Evolutionary conservation across 768 basidiomycete genomes (phyloP), one percentile per base, ranked within the genome.

Genomic region (Naganishia onofrii): DNA sequence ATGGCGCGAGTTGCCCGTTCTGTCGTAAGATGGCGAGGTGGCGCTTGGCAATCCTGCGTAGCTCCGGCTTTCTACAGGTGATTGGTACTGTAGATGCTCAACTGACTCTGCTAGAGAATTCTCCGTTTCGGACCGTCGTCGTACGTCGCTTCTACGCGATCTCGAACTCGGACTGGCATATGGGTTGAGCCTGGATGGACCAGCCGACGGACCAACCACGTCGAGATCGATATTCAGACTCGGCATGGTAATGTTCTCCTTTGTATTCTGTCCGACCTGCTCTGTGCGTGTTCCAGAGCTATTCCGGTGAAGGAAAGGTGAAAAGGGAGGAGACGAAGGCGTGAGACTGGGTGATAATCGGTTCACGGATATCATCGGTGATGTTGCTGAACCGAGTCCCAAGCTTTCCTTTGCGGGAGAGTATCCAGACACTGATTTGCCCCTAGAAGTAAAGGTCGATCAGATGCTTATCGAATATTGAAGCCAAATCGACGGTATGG

Each of bases 161-260:
- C 55, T 56, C 17, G 55, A 17, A 19, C 9, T 32, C 8, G 55
- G 28, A 56, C n/a, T 56, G 29, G 28, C 3, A 32, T 56, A 56
- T 7, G 55, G 7, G n/a, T 23, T 36, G 1, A 56, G 57, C 36
- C 57, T 36, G 17, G 57, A 34, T 36, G n/a, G 31, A 23, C 34
- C 57, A 31, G 36, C 31, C 15, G 57, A 36, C 3, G 31, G 13
- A 6, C 31, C n/a, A 29, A n/a, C 60, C 7, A 36, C 0, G 42
- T 63, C 60, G n/a, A 63, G 15, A 15, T 44, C 60, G 38, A 63
- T 63, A 29, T 63, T 42, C 42, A 63, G 60, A 44, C 10, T 63
- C 36, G 60, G 60, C 60, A 63, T 63, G 3, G 15, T 19, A 12
- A 6, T 42, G 36, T 29, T 63, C 23, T 63, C 38, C 15, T 17